These are phyloP conservation scores for Nothomitra cinnamomea DNA, from an alignment of 2,329 filamentous ascomycete genomes.

Conservation along the genomic window DNA sequence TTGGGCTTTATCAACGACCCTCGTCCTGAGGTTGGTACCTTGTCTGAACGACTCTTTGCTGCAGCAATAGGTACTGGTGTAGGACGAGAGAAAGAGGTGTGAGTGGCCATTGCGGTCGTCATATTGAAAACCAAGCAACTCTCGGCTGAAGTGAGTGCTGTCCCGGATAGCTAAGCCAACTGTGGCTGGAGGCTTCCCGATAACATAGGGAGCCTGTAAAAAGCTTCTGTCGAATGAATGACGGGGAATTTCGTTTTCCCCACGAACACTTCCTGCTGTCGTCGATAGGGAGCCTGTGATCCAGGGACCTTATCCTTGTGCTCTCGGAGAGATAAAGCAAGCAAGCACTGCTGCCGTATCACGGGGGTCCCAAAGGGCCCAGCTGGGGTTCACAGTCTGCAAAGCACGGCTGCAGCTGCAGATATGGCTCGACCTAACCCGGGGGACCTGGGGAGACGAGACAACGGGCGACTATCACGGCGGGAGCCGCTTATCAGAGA, in stretches of 20 bases:
- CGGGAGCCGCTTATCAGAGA: neutral
- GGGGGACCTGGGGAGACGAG: conserved; percentile 1
- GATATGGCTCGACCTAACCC: neutral
- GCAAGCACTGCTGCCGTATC: neutral
- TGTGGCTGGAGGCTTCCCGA: conserved; percentile 1
- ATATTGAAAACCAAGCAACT: conserved; percentile 16
- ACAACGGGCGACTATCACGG: neutral
- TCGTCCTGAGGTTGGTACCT: conserved; percentile 24
- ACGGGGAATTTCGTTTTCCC: neutral
- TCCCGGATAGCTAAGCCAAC: conserved; percentile 1
- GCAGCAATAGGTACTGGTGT: conserved; percentile 28
- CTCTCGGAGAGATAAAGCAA: conserved; percentile 1
- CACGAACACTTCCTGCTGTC: neutral
- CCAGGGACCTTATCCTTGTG: neutral
- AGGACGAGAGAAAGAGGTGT: conserved; percentile 28
- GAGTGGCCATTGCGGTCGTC: conserved; percentile 31
- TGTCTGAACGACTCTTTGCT: conserved; percentile 22
- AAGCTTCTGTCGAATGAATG: neutral
- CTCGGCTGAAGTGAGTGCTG: neutral
- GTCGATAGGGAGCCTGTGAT: neutral
- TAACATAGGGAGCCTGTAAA: neutral
- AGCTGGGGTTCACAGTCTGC: neutral
- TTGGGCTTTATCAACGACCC: conserved; percentile 23
- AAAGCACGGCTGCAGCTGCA: neutral
- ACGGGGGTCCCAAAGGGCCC: neutral